Base-by-base conservation (phyloP, 2,329 filamentous ascomycete species). In the Xylaria sp. region DNA sequence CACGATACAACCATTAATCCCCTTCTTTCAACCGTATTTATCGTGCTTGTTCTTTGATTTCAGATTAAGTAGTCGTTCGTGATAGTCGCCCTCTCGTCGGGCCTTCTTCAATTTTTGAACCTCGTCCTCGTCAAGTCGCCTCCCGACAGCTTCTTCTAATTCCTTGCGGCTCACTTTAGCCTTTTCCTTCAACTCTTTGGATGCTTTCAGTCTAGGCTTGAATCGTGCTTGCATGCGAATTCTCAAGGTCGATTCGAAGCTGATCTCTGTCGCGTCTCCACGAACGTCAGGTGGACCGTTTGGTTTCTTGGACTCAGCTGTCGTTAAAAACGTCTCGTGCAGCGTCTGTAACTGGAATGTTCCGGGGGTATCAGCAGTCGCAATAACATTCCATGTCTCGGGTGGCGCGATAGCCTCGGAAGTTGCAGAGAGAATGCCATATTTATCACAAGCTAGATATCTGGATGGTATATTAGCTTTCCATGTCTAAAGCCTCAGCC, bases 191-290 rank as follows among this genome's bases (percentile, higher is more conserved):
- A 92, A 90, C 73, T 93, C 92, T 78, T 93, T 96, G 0, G 83
- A 86, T 9, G 89, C 89, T 76, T 90, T 91, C 46, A 95, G 77
- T 65, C 85, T 85, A 8, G 94, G 93, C 81, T 97, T 97, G 80
- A 96, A 98, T 52, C 91, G 84, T 21, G 94, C 92, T 79, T 98
- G 94, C 93, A 98, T 97, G 55, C 93, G 90, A 70, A 98, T 86
- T 51, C 92, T 85, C 62, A 96, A 75, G 6, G 88, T 90, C 9
- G 91, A 92, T 69, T 85, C 85, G 71, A 90, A 91, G 4, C 81
- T 84, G 52, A 88, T 85, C 8, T 80, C 78, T 13, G 88, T 86
- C 7, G 87, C 89, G 74, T 97, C 92, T 49, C 92, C 93, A 31
- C 92, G 87, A 11, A 96, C 81, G 68, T 93, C 89, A 0, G 87